A percentile compares a stretch with the other conserved stretches of the same genome.
Conservation (phyloP, 2,329 filamentous ascomycete genomes). For the Neofusicoccum kwambonambiense region DNA sequence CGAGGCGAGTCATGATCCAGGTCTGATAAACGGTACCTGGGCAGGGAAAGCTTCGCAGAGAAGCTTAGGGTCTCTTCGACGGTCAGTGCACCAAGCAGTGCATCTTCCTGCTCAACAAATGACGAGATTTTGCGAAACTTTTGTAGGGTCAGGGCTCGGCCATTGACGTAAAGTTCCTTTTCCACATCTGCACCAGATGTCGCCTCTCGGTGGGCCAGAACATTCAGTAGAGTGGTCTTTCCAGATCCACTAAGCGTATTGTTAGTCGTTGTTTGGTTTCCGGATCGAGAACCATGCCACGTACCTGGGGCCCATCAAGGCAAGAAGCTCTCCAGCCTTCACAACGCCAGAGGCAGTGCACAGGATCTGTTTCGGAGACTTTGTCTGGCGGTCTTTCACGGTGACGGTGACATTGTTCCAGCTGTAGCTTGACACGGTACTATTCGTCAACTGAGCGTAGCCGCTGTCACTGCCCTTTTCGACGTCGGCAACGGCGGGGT, state of each 20-base stretch:
- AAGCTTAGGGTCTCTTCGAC: conserved; percentile 78
- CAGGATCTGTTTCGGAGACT: conserved; percentile 62
- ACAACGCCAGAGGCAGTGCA: conserved; percentile 63
- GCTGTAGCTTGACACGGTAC: conserved; percentile 61
- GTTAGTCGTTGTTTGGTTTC: background rate
- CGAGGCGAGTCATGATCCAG: background rate
- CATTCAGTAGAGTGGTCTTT: conserved; percentile 82
- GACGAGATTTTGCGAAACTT: conserved; percentile 65
- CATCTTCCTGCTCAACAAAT: conserved; percentile 88
- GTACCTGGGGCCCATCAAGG: conserved; percentile 76
- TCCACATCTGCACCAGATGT: conserved; percentile 54
- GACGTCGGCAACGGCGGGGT: conserved; percentile 32
- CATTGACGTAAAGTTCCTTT: conserved; percentile 63
- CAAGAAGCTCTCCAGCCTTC: conserved; percentile 69
- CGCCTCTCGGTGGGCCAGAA: conserved; percentile 64
- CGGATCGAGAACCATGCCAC: conserved; percentile 18
- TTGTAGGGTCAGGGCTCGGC: conserved; percentile 50
- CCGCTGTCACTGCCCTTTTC: conserved; percentile 43
- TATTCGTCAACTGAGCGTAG: conserved; percentile 60
- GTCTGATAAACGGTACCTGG: conserved; percentile 29
- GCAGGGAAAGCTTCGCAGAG: conserved; percentile 66
- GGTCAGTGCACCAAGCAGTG: conserved; percentile 76
- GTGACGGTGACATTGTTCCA: conserved; percentile 69
- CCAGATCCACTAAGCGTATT: conserved; percentile 53
- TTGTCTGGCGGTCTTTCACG: conserved; percentile 69